Conservation (phyloP, 2,329 filamentous ascomycete species). For the Thielaviopsis ethacetica region DNA sequence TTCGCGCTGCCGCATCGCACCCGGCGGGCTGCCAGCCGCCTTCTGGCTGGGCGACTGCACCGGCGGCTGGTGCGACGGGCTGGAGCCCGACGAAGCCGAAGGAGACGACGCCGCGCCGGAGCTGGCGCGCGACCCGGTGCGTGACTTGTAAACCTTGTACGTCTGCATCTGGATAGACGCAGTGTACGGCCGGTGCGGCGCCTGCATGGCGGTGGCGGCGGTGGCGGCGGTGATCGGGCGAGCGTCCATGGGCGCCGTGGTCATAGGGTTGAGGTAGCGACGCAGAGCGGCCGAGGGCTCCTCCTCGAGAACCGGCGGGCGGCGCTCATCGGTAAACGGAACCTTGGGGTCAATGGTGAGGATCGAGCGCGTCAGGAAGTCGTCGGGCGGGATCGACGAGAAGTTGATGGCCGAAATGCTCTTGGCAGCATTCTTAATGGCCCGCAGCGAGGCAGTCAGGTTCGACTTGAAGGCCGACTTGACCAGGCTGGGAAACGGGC, state of each 20-base stretch:
- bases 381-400: slow-evolving; percentile 47
- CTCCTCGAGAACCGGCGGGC: slow-evolving; percentile 44
- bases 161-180: slow-evolving; percentile 59
- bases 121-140: slow-evolving; percentile 19
- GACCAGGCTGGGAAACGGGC: slow-evolving; percentile 6
- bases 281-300: slow-evolving; percentile 50
- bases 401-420: slow-evolving; percentile 47
- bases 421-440: slow-evolving; percentile 45
- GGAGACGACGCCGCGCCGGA: slow-evolving; percentile 17
- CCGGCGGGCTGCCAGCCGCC: slow-evolving; percentile 24
- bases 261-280: slow-evolving; percentile 49
- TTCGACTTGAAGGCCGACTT: slow-evolving; percentile 47
- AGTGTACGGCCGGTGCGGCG: slow-evolving; percentile 29
- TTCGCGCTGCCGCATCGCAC: slow-evolving; percentile 43
- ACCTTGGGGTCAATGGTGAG: slow-evolving; percentile 50
- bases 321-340: slow-evolving; percentile 50
- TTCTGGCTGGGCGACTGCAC: slow-evolving; percentile 20
- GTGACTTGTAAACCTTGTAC: slow-evolving; percentile 42
- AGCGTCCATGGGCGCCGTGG: slow-evolving; percentile 4
- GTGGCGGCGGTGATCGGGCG: slow-evolving; percentile 12
- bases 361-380: slow-evolving; percentile 50
- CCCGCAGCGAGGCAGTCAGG: slow-evolving; percentile 48
- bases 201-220: slow-evolving; percentile 15
- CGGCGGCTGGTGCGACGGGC: slow-evolving; percentile 14
- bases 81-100: slow-evolving; percentile 17